Percentiles rank a stretch among this genome's conserved stretches.
phyloP scores from a whole-genome alignment of 73 alveolate genomes.

The Stentor roeselii region DNA sequence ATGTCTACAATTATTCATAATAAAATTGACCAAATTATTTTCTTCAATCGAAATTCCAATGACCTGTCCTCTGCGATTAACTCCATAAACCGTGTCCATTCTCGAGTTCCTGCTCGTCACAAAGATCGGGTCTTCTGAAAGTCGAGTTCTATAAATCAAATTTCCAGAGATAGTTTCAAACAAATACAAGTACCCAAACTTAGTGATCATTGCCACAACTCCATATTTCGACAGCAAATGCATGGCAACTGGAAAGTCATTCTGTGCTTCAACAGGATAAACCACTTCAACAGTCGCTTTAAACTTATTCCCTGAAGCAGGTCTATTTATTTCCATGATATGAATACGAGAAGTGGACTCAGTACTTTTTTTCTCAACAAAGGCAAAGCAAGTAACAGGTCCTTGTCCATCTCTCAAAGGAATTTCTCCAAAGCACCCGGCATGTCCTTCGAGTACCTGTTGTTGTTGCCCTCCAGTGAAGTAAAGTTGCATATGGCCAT shows the following conservation, averaged over 20 bases:
- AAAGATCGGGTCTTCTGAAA: conserved; percentile 83
- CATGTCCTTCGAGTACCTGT: conserved; percentile 79
- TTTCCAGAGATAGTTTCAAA: conserved; percentile 84
- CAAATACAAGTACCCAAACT: conserved; percentile 83
- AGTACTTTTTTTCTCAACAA: conserved; percentile 90
- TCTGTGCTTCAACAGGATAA: conserved; percentile 75
- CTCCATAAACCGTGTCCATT: conserved; percentile 81
- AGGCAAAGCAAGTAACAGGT: conserved; percentile 73
- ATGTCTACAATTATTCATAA: conserved; percentile 82
- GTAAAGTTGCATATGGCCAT: conserved; percentile 78
- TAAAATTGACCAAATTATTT: conserved; percentile 71
- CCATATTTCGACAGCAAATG: conserved; percentile 88
- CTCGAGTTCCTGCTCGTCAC: conserved; percentile 73
- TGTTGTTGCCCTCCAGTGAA: conserved; percentile 60
- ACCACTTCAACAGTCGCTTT: conserved; percentile 81
- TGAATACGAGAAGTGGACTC: conserved; percentile 77
- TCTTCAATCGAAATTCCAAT: conserved; percentile 82
- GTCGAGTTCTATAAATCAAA: conserved; percentile 85
- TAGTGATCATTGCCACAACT: conserved; percentile 84
- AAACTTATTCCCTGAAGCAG: conserved; percentile 83
- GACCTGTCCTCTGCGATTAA: conserved; percentile 89
- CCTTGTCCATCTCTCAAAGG: conserved; percentile 55
- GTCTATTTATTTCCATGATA: conserved; percentile 86
- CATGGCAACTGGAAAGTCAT: conserved; percentile 97
- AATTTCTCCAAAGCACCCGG: conserved; percentile 75